Evolutionary conservation across 31 red algal species (phyloP).

Genomic region (Porphyra umbilicalis): DNA sequence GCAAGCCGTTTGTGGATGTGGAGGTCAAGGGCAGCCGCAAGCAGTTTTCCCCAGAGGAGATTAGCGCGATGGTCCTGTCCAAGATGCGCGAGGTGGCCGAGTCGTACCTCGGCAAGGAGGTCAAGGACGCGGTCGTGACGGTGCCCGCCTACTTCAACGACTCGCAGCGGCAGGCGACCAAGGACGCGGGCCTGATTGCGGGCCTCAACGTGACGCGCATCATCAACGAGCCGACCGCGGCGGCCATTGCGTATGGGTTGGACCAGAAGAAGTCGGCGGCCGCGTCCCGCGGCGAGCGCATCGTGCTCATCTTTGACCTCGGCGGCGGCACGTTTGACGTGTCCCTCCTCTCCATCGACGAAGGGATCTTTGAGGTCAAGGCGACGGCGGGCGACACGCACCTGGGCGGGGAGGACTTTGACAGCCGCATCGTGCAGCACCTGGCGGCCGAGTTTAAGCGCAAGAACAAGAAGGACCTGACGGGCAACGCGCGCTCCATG

Average conservation of each 20-base stretch:
- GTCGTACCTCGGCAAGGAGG: conserved; percentile 89
- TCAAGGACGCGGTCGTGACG: conserved; percentile 94
- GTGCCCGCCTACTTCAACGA: conserved; percentile 99
- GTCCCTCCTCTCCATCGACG: conserved; percentile 23
- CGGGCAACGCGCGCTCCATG: conserved; percentile 8
- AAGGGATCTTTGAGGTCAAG: conserved; percentile 37
- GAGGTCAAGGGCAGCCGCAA: conserved; percentile 84
- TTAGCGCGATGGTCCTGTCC: conserved; percentile 92
- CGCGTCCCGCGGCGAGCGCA: conserved; percentile 6
- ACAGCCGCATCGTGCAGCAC: conserved; percentile 19
- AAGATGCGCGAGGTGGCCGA: conserved; percentile 99
- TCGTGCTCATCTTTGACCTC: conserved; percentile 37
- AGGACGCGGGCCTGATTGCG: conserved; percentile 97
- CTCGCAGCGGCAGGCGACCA: conserved; percentile 97
- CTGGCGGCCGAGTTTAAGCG: conserved; percentile 26
- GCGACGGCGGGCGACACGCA: conserved; percentile 18
- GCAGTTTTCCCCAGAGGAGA: conserved; percentile 92
- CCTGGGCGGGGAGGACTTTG: conserved; percentile 62
- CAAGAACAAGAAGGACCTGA: conserved; percentile 41
- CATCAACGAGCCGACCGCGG: conserved; percentile 99
- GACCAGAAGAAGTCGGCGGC: conserved; percentile 46
- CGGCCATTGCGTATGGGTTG: conserved; percentile 99
- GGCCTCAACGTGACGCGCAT: conserved; percentile 98
- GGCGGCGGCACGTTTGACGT: conserved; percentile 58
- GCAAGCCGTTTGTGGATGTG: conserved; percentile 91